Percentiles rank a stretch among this genome's conserved stretches.
Evolutionary conservation across 2,329 filamentous ascomycete species (phyloP).

Genomic region (Aspergillus calidoustus): DNA sequence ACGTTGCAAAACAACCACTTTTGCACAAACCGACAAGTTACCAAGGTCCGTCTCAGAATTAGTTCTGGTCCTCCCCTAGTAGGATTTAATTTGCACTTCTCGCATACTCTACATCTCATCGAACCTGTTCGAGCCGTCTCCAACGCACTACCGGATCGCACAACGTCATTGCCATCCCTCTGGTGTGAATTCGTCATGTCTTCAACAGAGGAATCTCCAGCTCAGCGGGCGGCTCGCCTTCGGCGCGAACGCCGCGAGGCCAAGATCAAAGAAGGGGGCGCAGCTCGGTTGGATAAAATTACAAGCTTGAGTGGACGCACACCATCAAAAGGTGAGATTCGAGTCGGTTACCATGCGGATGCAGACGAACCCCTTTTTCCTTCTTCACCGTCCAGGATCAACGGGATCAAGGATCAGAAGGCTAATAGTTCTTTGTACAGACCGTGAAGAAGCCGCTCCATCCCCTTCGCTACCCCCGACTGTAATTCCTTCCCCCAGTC

Average conservation of each 20-base stretch:
- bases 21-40: background rate
- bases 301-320: conserved; percentile 61
- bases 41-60: background rate
- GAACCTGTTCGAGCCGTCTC: background rate
- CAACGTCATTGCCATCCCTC: conserved; percentile 15
- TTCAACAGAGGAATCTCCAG: conserved; percentile 49
- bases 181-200: conserved; percentile 33
- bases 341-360: background rate
- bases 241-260: conserved; percentile 67
- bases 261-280: conserved; percentile 63
- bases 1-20: background rate
- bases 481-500: conserved; percentile 18
- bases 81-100: background rate
- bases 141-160: conserved; percentile 2
- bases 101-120: background rate
- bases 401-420: background rate
- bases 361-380: background rate
- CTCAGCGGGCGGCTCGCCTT: conserved; percentile 59
- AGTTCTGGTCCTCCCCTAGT: background rate
- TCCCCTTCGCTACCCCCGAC: conserved; percentile 34
- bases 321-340: conserved; percentile 43
- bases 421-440: conserved; percentile 25
- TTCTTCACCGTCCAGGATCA: background rate
- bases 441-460: conserved; percentile 31
- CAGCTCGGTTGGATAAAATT: conserved; percentile 65